phyloP scores from a whole-genome alignment of 345 rosid genomes.

The Trapa incisa region DNA sequence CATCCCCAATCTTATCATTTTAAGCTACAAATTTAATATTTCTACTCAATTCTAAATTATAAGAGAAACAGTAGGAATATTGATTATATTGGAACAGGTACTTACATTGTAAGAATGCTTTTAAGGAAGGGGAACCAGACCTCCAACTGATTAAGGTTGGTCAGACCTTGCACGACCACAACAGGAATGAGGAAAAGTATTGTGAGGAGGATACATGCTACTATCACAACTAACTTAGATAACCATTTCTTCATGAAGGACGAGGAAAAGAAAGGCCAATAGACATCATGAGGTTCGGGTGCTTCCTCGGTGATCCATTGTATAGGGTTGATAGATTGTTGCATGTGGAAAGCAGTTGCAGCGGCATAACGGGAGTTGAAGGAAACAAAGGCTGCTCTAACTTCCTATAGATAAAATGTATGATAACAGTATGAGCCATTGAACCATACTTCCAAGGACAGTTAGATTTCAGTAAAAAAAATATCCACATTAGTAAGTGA shows the following conservation, averaged over 20 bases:
- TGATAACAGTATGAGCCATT: background rate
- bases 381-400: conserved; percentile 91
- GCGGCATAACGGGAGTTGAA: conserved; percentile 83
- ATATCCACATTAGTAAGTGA: background rate
- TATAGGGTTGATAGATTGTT: conserved; percentile 71
- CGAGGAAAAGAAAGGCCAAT: conserved; percentile 91
- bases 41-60: background rate
- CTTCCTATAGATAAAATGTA: conserved; percentile 38
- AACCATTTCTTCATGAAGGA: conserved; percentile 81
- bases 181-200: conserved; percentile 81
- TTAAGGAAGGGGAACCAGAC: conserved; percentile 66
- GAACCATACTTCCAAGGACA: background rate
- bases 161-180: conserved; percentile 84
- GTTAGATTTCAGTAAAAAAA: background rate
- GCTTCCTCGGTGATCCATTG: conserved; percentile 83
- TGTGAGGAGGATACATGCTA: conserved; percentile 67
- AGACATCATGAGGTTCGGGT: conserved; percentile 77
- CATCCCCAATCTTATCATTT: background rate
- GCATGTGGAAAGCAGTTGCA: conserved; percentile 64
- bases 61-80: background rate
- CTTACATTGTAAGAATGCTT: conserved; percentile 64
- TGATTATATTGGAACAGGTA: conserved; percentile 6
- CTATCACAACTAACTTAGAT: conserved; percentile 51
- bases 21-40: background rate
- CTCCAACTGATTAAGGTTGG: conserved; percentile 73